A percentile compares a stretch with the other conserved stretches of the same genome.
Evolutionary conservation across 2,329 filamentous ascomycete species (phyloP).

Genomic region (Fusarium stilboides): DNA sequence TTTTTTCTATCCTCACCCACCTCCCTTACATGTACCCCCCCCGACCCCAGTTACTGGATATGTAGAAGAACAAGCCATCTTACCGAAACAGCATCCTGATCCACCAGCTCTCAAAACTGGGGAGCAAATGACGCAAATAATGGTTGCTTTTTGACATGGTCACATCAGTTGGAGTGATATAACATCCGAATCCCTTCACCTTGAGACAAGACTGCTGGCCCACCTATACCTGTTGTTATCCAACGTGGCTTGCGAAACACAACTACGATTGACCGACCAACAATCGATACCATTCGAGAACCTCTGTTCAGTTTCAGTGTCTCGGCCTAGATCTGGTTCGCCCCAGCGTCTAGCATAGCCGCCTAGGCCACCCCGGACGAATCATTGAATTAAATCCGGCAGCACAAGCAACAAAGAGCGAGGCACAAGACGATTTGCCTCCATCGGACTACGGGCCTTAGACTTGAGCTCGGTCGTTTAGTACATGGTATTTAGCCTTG

Average conservation of each 20-base stretch:
- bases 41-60: not conserved
- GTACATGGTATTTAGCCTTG: not conserved
- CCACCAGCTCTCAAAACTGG: slow-evolving; percentile 6
- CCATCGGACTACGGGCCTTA: not conserved
- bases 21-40: slow-evolving; percentile 15
- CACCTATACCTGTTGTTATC: too few relatives aligned
- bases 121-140: slow-evolving; percentile 32
- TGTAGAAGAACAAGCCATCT: not conserved
- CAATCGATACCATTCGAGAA: not conserved
- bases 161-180: too few relatives aligned
- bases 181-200: too few relatives aligned
- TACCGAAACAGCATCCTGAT: slow-evolving; percentile 1
- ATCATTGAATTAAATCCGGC: slow-evolving; percentile 11
- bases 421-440: slow-evolving; percentile 14
- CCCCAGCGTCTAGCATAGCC: not conserved
- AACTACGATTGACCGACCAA: not conserved
- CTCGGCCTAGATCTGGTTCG: not conserved
- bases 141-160: not conserved
- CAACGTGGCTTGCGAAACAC: not conserved
- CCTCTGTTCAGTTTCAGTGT: not conserved
- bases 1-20: slow-evolving; percentile 13
- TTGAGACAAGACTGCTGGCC: not conserved
- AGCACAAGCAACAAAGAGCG: slow-evolving; percentile 1
- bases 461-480: not conserved
- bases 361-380: slow-evolving; percentile 8